Evolutionary conservation across 352 stramenopile genomes (phyloP).

Genomic region (Thraustochytrium striatum): DNA sequence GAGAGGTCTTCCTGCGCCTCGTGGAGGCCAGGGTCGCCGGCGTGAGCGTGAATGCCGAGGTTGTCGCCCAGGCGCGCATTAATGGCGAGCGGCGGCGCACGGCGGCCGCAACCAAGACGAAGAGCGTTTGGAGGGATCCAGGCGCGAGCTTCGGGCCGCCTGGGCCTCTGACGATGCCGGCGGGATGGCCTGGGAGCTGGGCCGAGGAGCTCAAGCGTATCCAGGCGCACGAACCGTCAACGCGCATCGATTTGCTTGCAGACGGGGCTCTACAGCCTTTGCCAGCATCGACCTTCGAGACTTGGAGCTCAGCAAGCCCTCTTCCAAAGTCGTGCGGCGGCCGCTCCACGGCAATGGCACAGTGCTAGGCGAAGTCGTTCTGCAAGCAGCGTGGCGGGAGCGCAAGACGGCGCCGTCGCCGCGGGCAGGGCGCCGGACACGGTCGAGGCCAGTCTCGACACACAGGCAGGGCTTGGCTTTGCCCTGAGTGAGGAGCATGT

Average conservation of each 20-base stretch:
- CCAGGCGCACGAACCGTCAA: conserved; percentile 16
- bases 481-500: conserved; percentile 31
- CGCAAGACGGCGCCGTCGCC: no score
- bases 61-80: no score
- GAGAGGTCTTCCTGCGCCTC: no score
- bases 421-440: no score
- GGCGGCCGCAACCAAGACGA: no score
- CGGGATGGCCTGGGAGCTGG: not conserved
- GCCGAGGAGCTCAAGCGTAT: not conserved
- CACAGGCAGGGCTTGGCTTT: not conserved
- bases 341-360: not conserved
- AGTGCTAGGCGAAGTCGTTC: not conserved
- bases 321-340: not conserved
- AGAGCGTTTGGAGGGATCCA: no score
- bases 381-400: no score
- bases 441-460: no score
- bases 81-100: no score
- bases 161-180: not conserved
- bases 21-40: no score
- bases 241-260: conserved; percentile 1
- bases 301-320: not conserved
- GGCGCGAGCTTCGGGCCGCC: no score
- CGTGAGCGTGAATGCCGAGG: no score
- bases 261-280: not conserved
- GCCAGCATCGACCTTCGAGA: conserved; percentile 10